Evolutionary conservation across 2,329 filamentous ascomycete species (phyloP).

Genomic region (Aotearoamyces nothofagi): DNA sequence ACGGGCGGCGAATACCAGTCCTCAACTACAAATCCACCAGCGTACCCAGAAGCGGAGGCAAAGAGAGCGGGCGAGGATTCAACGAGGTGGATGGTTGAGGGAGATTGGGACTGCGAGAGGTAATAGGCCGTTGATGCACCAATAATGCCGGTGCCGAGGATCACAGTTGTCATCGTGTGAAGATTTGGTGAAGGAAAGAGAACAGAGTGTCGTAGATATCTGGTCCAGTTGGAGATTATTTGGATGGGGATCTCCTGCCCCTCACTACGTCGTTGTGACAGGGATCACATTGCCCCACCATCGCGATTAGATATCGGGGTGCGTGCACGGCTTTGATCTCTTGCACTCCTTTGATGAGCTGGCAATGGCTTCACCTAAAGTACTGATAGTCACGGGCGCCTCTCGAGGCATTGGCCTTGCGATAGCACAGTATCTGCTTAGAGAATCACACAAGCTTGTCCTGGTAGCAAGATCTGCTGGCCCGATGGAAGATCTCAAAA

Average conservation of each 20-base stretch:
- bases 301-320: too few species aligned
- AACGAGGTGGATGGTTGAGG: conserved; percentile 37
- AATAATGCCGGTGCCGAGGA: conserved; percentile 56
- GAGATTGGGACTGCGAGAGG: conserved; percentile 33
- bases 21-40: conserved; percentile 57
- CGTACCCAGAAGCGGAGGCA: conserved; percentile 57
- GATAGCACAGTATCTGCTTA: conserved; percentile 34
- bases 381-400: conserved; percentile 53
- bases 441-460: conserved; percentile 40
- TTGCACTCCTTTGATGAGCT: too few species aligned
- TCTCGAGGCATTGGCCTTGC: conserved; percentile 48
- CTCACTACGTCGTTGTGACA: too few species aligned
- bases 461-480: conserved; percentile 38
- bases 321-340: too few species aligned
- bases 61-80: conserved; percentile 47
- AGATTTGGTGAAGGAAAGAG: too few species aligned
- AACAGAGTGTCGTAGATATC: too few species aligned
- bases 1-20: conserved; percentile 54
- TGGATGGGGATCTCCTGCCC: too few species aligned
- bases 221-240: too few species aligned
- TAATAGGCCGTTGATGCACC: conserved; percentile 60
- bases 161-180: conserved; percentile 46
- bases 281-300: too few species aligned
- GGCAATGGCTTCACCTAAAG: conserved; percentile 41
- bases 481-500: conserved; percentile 33